These are phyloP conservation scores for Cyclaneusma minus DNA, from an alignment of 2,329 filamentous ascomycete genomes.

Conservation along the genomic window DNA sequence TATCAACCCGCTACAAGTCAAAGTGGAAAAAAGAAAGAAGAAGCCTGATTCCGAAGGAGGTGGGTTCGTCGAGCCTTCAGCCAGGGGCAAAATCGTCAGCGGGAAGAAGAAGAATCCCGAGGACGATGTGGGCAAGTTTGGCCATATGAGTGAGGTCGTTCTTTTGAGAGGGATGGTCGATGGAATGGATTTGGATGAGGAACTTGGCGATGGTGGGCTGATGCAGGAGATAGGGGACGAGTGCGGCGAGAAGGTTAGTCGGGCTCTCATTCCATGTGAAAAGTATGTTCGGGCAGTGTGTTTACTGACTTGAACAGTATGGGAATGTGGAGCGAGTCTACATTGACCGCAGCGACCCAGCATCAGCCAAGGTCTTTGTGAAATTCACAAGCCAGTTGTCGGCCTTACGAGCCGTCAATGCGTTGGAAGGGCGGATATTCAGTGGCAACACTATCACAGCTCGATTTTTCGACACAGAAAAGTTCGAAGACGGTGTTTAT, in stretches of 20 bases:
- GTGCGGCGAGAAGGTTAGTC: slow-evolving; percentile 61
- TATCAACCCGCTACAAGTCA: slow-evolving; percentile 63
- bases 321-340: slow-evolving; percentile 69
- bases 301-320: slow-evolving; percentile 40
- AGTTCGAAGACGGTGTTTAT: slow-evolving; percentile 58
- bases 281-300: too few relatives aligned
- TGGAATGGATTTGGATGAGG: slow-evolving; percentile 64
- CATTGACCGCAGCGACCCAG: slow-evolving; percentile 45
- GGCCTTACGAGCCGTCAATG: slow-evolving; percentile 77
- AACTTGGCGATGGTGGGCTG: slow-evolving; percentile 54
- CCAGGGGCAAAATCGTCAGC: slow-evolving; percentile 67
- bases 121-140: slow-evolving; percentile 40
- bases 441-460: slow-evolving; percentile 76
- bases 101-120: slow-evolving; percentile 39
- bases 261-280: neutral
- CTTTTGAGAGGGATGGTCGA: slow-evolving; percentile 76
- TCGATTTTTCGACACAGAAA: slow-evolving; percentile 66
- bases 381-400: slow-evolving; percentile 80
- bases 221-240: slow-evolving; percentile 94
- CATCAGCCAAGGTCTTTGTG: slow-evolving; percentile 62
- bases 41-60: slow-evolving; percentile 64
- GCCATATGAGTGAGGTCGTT: slow-evolving; percentile 67
- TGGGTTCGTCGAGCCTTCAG: slow-evolving; percentile 55
- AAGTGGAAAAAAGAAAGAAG: slow-evolving; percentile 77
- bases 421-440: slow-evolving; percentile 74